Conservation (phyloP, 768 basidiomycete genomes). For the Termitomyces sp. region DNA sequence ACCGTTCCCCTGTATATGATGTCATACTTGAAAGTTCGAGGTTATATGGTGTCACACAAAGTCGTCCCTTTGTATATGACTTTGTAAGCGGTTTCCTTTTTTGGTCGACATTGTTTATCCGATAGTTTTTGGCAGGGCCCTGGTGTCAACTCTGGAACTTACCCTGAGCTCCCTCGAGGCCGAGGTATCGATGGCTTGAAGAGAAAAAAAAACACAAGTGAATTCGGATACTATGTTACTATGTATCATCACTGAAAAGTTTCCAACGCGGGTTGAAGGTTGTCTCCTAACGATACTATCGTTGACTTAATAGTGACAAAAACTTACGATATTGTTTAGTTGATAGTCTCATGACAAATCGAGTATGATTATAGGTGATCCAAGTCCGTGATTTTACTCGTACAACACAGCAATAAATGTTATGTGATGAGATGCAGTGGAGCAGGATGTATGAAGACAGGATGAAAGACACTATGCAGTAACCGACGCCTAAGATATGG, state of each 20-base stretch:
- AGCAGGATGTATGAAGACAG: constrained; percentile 17
- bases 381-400: constrained; percentile 14
- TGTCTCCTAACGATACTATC: background rate
- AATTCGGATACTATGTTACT: constrained; percentile 49
- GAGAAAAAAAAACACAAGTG: constrained; percentile 31
- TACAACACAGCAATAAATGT: constrained; percentile 23
- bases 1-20: constrained; percentile 75
- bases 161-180: constrained; percentile 29
- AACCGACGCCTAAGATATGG: constrained; percentile 18
- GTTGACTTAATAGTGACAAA: too few relatives aligned
- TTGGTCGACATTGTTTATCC: background rate
- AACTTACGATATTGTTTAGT: background rate
- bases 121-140: constrained; percentile 42
- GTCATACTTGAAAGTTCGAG: constrained; percentile 74
- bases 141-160: constrained; percentile 53
- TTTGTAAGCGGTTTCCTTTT: constrained; percentile 43
- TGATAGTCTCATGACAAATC: constrained; percentile 1
- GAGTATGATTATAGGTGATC: constrained; percentile 17
- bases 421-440: constrained; percentile 9
- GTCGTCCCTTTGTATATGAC: constrained; percentile 74
- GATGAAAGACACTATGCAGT: constrained; percentile 13
- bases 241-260: constrained; percentile 31
- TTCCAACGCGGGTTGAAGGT: background rate
- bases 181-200: constrained; percentile 26
- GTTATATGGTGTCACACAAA: constrained; percentile 75